A percentile compares a stretch with the other conserved stretches of the same genome.
Conservation (phyloP, 495 filamentous ascomycete species). For the Penicillium pancosmium region DNA sequence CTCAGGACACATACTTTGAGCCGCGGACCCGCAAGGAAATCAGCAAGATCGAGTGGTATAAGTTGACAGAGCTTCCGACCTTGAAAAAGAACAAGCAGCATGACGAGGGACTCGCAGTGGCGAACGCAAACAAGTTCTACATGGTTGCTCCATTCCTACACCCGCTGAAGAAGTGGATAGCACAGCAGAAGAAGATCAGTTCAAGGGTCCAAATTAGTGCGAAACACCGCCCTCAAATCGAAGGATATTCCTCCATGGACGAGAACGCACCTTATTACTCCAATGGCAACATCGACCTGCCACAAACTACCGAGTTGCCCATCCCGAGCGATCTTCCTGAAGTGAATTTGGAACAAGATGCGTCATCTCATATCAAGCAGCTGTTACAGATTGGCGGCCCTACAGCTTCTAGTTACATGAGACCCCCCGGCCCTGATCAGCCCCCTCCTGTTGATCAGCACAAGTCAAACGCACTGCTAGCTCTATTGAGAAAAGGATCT, state of each 20-base stretch:
- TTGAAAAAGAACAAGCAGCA: conserved; percentile 67
- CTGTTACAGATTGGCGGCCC: conserved; percentile 62
- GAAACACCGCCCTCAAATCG: conserved; percentile 25
- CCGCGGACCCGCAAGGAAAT: conserved; percentile 95
- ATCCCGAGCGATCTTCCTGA: conserved; percentile 47
- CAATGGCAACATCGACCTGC: conserved; percentile 21
- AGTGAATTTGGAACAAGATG: conserved; percentile 45
- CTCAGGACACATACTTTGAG: conserved; percentile 82
- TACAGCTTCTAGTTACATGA: conserved; percentile 9
- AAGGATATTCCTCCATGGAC: conserved; percentile 44
- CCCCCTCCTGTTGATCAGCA: conserved; percentile 27
- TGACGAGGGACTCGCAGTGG: conserved; percentile 52
- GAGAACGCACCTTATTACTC: conserved; percentile 24
- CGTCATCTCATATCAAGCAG: conserved; percentile 63
- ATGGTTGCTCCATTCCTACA: conserved; percentile 95
- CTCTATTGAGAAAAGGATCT: conserved; percentile 57
- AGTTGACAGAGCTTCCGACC: conserved; percentile 81
- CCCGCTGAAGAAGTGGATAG: conserved; percentile 87
- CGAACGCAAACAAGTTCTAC: conserved; percentile 86
- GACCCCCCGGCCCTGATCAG: conserved; percentile 7
- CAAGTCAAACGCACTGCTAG: conserved; percentile 59
- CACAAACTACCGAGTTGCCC: conserved; percentile 23
- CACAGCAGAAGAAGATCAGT: conserved; percentile 74
- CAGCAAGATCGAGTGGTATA: conserved; percentile 93
- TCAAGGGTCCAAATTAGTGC: conserved; percentile 31